phyloP scores from a whole-genome alignment of 129 eudicot species.

The Pittosporum tobira region DNA sequence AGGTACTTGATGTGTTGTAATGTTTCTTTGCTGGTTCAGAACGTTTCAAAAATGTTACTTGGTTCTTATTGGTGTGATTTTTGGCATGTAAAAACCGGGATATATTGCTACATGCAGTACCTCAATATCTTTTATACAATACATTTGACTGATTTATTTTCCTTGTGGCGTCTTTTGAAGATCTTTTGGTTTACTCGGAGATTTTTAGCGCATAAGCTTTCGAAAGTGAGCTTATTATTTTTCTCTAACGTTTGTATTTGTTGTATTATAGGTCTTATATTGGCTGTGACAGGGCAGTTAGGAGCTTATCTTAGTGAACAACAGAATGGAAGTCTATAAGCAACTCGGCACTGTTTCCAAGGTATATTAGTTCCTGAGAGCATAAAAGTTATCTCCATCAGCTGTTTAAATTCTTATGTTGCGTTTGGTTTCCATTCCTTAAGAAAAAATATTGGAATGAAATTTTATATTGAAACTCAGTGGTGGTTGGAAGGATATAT shows the following conservation, averaged over 20 bases:
- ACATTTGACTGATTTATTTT: neutral
- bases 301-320: constrained; percentile 42
- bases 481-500: no score
- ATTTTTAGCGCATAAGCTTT: neutral
- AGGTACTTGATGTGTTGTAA: constrained; percentile 39
- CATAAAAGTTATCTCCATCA: neutral
- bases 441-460: no score
- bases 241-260: neutral
- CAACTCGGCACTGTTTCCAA: constrained; percentile 1
- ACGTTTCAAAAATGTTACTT: no score
- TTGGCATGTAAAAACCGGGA: neutral
- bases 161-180: neutral
- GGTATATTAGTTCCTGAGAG: constrained; percentile 8
- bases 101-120: neutral
- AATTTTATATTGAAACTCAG: no score
- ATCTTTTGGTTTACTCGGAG: neutral
- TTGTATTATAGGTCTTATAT: constrained; percentile 59
- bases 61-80: neutral
- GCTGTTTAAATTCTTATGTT: neutral
- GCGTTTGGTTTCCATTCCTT: no score
- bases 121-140: neutral
- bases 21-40: neutral
- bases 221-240: neutral
- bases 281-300: constrained; percentile 82
- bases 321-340: constrained; percentile 60